A percentile compares a stretch with the other conserved stretches of the same genome.
Conservation (phyloP, 768 basidiomycete species). For the Lactarius sp. region DNA sequence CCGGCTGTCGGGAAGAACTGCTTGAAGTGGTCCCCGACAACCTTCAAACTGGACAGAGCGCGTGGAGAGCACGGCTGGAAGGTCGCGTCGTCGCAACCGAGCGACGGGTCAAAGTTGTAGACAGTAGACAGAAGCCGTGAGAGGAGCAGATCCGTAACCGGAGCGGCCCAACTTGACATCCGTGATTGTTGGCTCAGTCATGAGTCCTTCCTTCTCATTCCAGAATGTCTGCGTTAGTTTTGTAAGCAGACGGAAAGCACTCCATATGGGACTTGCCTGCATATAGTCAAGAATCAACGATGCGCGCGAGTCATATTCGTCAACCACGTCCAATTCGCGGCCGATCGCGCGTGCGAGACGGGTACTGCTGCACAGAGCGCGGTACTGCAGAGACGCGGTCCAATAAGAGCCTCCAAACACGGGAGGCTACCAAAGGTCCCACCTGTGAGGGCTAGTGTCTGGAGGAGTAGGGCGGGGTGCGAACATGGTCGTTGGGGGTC, state of each 20-base stretch:
- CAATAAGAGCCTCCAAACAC: slow-evolving; percentile 19
- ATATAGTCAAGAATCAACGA: slow-evolving; percentile 17
- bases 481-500: slow-evolving; percentile 17
- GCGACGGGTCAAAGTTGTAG: slow-evolving; percentile 30
- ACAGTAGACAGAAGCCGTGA: slow-evolving; percentile 31
- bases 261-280: slow-evolving; percentile 9
- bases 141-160: slow-evolving; percentile 17
- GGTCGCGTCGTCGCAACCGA: slow-evolving; percentile 31
- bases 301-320: slow-evolving; percentile 12
- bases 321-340: not conserved
- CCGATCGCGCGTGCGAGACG: slow-evolving; percentile 18
- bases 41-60: slow-evolving; percentile 29
- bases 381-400: slow-evolving; percentile 18
- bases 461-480: slow-evolving; percentile 21
- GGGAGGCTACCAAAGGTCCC: slow-evolving; percentile 15
- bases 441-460: slow-evolving; percentile 22
- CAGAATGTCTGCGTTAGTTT: slow-evolving; percentile 13
- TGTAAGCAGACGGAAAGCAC: not conserved
- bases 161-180: slow-evolving; percentile 1
- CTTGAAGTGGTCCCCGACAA: slow-evolving; percentile 31
- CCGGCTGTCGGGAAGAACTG: slow-evolving; percentile 30
- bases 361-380: slow-evolving; percentile 14
- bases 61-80: slow-evolving; percentile 35
- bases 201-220: slow-evolving; percentile 15
- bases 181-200: slow-evolving; percentile 15